Evolutionary conservation across 2,329 filamentous ascomycete genomes (phyloP).

Genomic region (Colletotrichum higginsianum): DNA sequence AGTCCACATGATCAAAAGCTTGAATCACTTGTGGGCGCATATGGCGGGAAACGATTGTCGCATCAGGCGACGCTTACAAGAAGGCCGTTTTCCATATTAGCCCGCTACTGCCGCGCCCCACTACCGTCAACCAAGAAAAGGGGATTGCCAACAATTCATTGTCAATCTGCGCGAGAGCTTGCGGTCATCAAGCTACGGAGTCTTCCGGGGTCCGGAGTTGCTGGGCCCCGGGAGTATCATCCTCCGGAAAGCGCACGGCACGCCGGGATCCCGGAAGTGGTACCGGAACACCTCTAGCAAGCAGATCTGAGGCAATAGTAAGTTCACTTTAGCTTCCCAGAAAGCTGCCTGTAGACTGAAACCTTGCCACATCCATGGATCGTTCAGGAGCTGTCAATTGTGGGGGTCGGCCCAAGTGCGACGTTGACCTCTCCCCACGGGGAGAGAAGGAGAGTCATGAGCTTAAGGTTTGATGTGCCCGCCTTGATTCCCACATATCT

Average conservation of each 20-base stretch:
- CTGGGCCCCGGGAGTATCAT: background rate
- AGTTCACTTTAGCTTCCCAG: background rate
- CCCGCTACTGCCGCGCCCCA: background rate
- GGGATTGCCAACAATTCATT: no score
- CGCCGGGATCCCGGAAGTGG: background rate
- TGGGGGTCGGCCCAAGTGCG: background rate
- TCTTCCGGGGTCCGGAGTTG: background rate
- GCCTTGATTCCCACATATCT: background rate
- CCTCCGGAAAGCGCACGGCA: no score
- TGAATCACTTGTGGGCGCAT: background rate
- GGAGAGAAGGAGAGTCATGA: conserved; percentile 30
- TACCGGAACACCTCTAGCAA: background rate
- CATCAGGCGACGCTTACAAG: background rate
- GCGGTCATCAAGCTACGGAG: background rate
- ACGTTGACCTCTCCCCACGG: conserved; percentile 23
- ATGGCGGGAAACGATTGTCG: background rate
- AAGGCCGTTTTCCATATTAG: no score
- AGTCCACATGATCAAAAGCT: background rate
- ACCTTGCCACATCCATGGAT: background rate
- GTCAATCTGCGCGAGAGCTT: no score
- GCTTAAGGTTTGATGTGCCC: conserved; percentile 14
- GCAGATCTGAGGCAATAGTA: background rate
- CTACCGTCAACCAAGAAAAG: no score
- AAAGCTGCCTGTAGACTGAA: background rate
- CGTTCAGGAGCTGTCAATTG: background rate